Conservation (phyloP, 164 flowering plant species). For the Dillenia suffruticosa region DNA sequence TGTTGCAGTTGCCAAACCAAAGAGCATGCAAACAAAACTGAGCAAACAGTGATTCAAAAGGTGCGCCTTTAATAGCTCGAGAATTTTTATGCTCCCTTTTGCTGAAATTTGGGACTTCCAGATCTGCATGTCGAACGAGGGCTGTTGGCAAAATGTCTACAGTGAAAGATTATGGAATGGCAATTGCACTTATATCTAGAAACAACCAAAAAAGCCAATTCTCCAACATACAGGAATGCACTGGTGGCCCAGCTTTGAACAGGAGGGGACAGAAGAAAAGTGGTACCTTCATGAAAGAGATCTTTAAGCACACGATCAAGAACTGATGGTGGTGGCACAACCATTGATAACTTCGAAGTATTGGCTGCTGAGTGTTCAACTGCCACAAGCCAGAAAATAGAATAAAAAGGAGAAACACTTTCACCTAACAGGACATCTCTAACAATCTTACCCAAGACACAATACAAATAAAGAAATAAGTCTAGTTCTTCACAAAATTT, state of each 20-base stretch:
- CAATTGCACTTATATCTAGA: not conserved
- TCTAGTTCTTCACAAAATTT: too few species aligned
- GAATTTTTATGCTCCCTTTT: conserved; percentile 59
- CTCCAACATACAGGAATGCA: not conserved
- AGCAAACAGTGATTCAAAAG: conserved; percentile 83
- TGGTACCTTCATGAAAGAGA: conserved; percentile 78
- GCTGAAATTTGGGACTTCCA: conserved; percentile 26
- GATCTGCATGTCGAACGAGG: conserved; percentile 26
- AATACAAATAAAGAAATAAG: conserved; percentile 1
- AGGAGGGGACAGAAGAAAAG: not conserved
- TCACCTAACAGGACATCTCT: not conserved
- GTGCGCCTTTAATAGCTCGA: conserved; percentile 86
- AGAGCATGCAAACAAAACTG: conserved; percentile 83
- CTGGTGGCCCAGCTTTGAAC: not conserved
- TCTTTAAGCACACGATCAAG: conserved; percentile 93
- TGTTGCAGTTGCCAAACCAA: conserved; percentile 93
- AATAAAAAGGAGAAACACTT: not conserved
- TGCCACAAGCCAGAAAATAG: conserved; percentile 25
- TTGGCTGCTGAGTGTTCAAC: conserved; percentile 67
- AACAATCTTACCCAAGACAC: not conserved
- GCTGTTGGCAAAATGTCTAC: not conserved
- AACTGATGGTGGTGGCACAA: conserved; percentile 84
- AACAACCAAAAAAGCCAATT: not conserved
- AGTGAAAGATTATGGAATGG: not conserved
- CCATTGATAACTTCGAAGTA: conserved; percentile 55